Evolutionary conservation across 495 filamentous ascomycete species (phyloP).

Genomic region (Ascobolus immersus): DNA sequence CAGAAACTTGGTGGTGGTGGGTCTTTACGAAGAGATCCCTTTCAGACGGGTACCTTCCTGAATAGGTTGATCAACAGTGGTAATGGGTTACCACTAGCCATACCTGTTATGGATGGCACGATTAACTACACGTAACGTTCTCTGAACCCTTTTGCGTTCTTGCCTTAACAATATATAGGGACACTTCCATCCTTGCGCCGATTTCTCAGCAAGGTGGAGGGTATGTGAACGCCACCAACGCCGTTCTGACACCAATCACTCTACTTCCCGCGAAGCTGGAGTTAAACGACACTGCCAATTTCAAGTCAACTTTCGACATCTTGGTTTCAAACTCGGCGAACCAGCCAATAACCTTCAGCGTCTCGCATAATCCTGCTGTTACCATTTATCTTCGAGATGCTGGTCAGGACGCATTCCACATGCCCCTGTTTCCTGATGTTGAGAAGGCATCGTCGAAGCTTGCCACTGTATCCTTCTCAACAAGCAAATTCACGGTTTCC

Average conservation of each 20-base stretch:
- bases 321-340: conserved; percentile 27
- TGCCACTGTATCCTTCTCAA: conserved; percentile 12
- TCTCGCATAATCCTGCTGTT: conserved; percentile 15
- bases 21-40: conserved; percentile 18
- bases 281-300: conserved; percentile 32
- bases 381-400: conserved; percentile 15
- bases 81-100: conserved; percentile 19
- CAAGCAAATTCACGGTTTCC: conserved; percentile 9
- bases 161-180: conserved; percentile 18
- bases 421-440: conserved; percentile 9
- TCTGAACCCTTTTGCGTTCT: too few relatives aligned
- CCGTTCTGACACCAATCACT: conserved; percentile 26
- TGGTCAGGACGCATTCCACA: conserved; percentile 5
- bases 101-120: conserved; percentile 22
- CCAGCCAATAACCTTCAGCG: conserved; percentile 22
- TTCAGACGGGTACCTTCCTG: too few relatives aligned
- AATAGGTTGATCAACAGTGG: conserved; percentile 18
- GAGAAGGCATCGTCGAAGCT: conserved; percentile 9
- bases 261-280: conserved; percentile 28
- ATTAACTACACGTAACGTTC: too few relatives aligned
- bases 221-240: conserved; percentile 30
- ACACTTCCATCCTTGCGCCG: conserved; percentile 22
- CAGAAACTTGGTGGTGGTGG: conserved; percentile 21
- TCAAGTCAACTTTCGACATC: conserved; percentile 23
- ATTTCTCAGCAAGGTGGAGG: conserved; percentile 32